These are phyloP conservation scores for Aspergillus neoniger DNA, from an alignment of 2,329 filamentous ascomycete genomes.

Conservation along the genomic window DNA sequence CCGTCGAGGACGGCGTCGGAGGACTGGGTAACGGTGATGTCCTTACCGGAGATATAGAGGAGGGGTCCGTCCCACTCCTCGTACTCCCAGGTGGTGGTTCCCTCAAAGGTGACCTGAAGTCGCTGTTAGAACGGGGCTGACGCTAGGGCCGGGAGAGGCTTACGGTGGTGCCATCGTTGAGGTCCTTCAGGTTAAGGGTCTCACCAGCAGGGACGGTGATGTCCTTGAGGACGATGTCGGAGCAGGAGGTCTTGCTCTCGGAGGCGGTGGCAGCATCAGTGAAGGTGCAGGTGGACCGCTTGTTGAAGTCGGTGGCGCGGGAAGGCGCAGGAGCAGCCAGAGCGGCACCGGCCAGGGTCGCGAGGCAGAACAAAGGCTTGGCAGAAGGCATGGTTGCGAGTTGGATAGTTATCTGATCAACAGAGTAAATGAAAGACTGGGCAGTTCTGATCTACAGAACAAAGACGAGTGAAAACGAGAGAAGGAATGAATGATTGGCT, in stretches of 20 bases:
- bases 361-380: neutral
- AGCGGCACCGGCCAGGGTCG: conserved; percentile 3
- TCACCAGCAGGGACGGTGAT: conserved; percentile 8
- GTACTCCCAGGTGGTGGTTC: conserved; percentile 66
- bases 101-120: conserved; percentile 59
- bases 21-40: conserved; percentile 56
- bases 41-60: conserved; percentile 60
- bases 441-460: conserved; percentile 11
- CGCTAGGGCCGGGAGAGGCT: conserved; percentile 10
- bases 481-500: conserved; percentile 5
- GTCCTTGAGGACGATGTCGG: conserved; percentile 7
- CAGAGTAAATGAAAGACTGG: conserved; percentile 3
- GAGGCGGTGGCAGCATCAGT: conserved; percentile 5
- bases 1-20: conserved; percentile 57
- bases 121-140: neutral
- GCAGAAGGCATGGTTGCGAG: conserved; percentile 7
- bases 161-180: conserved; percentile 49
- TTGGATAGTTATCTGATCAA: conserved; percentile 5
- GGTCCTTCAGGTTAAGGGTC: conserved; percentile 16
- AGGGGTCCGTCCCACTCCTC: conserved; percentile 66
- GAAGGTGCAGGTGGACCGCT: conserved; percentile 10
- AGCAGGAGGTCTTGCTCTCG: conserved; percentile 7
- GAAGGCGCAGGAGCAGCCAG: conserved; percentile 7
- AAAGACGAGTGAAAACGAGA: neutral
- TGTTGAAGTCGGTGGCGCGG: conserved; percentile 1